Evolutionary conservation across 805 yeast genomes (phyloP).

Genomic region (Starmerella vaccinii): DNA sequence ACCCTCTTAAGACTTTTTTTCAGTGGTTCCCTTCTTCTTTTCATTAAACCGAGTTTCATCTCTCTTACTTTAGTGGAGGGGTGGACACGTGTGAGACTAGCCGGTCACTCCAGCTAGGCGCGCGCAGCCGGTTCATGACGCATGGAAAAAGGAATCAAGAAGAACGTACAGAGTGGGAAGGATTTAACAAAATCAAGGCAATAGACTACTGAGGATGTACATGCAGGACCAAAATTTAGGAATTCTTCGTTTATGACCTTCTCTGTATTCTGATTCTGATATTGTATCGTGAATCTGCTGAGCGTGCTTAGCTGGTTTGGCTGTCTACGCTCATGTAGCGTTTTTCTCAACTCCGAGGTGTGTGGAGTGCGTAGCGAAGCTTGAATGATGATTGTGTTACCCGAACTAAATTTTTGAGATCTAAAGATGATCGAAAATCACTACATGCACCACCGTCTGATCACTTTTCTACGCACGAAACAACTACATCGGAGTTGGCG

Average conservation of each 20-base stretch:
- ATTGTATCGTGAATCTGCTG: background rate
- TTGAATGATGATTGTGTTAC: slow-evolving; percentile 21
- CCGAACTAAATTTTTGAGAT: slow-evolving; percentile 5
- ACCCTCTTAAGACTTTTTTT: background rate
- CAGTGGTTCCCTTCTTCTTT: background rate
- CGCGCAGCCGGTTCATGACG: slow-evolving; percentile 2
- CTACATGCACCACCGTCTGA: slow-evolving; percentile 31
- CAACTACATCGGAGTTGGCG: background rate
- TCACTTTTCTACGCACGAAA: background rate
- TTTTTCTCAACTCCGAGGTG: background rate
- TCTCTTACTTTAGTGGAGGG: background rate
- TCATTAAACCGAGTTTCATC: background rate
- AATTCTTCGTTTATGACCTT: slow-evolving; percentile 29
- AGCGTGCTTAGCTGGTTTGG: slow-evolving; percentile 12
- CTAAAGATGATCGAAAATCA: slow-evolving; percentile 19
- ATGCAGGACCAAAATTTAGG: slow-evolving; percentile 29
- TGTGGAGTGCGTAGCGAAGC: background rate
- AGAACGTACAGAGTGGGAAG: slow-evolving; percentile 12
- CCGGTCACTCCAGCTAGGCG: slow-evolving; percentile 3
- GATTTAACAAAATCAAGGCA: slow-evolving; percentile 24
- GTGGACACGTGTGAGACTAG: background rate
- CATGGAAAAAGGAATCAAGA: no score
- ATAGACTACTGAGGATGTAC: slow-evolving; percentile 28
- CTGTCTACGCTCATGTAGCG: background rate
- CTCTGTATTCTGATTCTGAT: background rate